These are phyloP conservation scores for Chlorella sp. DNA, from an alignment of 139 green algal species.

Conservation along the genomic window DNA sequence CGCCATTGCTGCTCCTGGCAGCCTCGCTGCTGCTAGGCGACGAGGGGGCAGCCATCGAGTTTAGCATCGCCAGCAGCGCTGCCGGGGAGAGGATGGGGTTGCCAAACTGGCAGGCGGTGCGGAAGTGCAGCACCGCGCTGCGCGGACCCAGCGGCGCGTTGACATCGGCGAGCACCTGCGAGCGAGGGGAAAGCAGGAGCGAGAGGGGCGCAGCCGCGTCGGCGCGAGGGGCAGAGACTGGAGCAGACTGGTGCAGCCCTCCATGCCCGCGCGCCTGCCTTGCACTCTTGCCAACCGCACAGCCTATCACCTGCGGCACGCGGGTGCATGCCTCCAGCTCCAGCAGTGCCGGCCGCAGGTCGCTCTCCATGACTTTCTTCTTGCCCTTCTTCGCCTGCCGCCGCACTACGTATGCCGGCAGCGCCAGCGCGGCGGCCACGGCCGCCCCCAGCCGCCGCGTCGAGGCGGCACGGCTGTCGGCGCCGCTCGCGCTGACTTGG, in stretches of 20 bases:
- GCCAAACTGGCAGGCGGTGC: constrained; percentile 23
- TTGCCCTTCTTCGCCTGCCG: constrained; percentile 34
- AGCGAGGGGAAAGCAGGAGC: not conserved
- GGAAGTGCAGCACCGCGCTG: constrained; percentile 20
- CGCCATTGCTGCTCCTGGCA: not conserved
- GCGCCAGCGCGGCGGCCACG: not conserved
- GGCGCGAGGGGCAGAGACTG: not conserved
- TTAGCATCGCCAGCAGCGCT: constrained; percentile 10
- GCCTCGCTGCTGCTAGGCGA: not conserved
- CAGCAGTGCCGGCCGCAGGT: constrained; percentile 39
- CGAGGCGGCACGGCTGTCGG: not conserved
- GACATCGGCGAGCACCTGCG: not conserved
- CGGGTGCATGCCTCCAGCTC: constrained; percentile 28
- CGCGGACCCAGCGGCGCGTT: not conserved
- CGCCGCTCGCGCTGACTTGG: not conserved
- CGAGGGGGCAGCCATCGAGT: not conserved
- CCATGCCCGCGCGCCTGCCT: too few species aligned
- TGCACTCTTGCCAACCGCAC: not conserved
- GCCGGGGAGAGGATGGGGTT: constrained; percentile 32
- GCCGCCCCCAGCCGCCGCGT: not conserved
- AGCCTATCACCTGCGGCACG: not conserved
- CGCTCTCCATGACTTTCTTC: constrained; percentile 21
- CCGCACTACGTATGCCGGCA: constrained; percentile 24
- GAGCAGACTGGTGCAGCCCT: not conserved
- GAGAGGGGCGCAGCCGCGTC: not conserved